Conservation (phyloP, 2,329 filamentous ascomycete species). For the Talaromyces marneffei region DNA sequence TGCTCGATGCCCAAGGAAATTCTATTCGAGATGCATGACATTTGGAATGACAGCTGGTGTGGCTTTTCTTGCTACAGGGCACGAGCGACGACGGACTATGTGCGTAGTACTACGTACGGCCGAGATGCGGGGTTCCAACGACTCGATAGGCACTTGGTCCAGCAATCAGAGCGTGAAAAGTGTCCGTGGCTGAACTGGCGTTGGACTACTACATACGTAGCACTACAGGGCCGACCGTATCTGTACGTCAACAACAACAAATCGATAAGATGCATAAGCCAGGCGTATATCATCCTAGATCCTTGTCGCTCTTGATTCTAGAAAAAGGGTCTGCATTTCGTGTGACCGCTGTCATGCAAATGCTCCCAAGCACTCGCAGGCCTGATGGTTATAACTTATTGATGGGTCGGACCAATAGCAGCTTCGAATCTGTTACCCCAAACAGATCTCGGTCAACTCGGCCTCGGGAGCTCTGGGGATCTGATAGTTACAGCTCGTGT, state of each 20-base stretch:
- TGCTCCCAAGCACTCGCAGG: neutral
- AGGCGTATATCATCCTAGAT: neutral
- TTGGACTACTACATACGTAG: neutral
- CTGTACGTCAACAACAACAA: neutral
- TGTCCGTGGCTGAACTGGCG: neutral
- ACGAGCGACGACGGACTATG: neutral
- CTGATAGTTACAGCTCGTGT: neutral
- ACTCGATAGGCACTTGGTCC: neutral
- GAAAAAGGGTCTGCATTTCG: neutral
- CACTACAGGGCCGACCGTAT: neutral
- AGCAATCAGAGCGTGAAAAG: constrained; percentile 2
- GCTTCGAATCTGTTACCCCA: neutral
- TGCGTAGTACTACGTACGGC: too few relatives aligned
- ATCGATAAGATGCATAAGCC: neutral
- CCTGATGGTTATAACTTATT: too few relatives aligned
- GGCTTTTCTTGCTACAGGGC: neutral
- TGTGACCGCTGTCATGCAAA: neutral
- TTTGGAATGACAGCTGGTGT: neutral
- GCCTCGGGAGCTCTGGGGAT: too few relatives aligned
- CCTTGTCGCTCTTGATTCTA: neutral
- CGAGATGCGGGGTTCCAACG: neutral
- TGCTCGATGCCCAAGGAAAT: neutral
- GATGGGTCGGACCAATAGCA: too few relatives aligned
- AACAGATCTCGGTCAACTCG: neutral
- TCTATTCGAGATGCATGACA: neutral